Evolutionary conservation across 2,329 filamentous ascomycete genomes (phyloP).

Genomic region (Pyrenophora graminea): DNA sequence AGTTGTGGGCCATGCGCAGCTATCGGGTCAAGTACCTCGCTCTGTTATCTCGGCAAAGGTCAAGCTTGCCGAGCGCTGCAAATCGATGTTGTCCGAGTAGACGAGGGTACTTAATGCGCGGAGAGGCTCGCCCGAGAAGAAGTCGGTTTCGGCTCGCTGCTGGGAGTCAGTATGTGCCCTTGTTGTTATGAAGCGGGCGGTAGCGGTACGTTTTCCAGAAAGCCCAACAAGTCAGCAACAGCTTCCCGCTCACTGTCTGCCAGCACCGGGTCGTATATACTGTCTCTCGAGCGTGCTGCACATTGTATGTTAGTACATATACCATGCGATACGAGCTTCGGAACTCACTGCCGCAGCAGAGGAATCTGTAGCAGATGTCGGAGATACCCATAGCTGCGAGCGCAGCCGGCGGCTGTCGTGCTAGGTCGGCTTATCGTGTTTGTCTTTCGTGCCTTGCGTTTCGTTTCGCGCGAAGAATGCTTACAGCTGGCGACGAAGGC

Average conservation of each 20-base stretch:
- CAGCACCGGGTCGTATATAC: slow-evolving; percentile 64
- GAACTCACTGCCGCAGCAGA: slow-evolving; percentile 46
- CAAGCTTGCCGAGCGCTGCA: slow-evolving; percentile 94
- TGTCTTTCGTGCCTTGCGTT: not conserved
- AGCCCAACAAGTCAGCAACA: slow-evolving; percentile 91
- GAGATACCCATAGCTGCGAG: slow-evolving; percentile 41
- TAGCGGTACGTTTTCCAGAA: slow-evolving; percentile 84
- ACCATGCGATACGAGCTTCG: not conserved
- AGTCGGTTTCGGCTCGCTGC: slow-evolving; percentile 94
- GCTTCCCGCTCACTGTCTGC: slow-evolving; percentile 97
- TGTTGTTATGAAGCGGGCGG: slow-evolving; percentile 7
- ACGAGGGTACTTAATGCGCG: slow-evolving; percentile 93
- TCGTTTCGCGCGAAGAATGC: slow-evolving; percentile 10
- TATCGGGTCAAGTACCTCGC: slow-evolving; percentile 66
- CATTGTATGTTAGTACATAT: slow-evolving; percentile 23
- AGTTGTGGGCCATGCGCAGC: slow-evolving; percentile 13
- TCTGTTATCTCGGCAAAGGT: slow-evolving; percentile 99
- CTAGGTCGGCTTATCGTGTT: slow-evolving; percentile 5
- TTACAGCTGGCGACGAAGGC: slow-evolving; percentile 17
- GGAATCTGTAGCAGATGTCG: slow-evolving; percentile 37
- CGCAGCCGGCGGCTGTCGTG: slow-evolving; percentile 33
- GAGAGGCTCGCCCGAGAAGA: slow-evolving; percentile 94
- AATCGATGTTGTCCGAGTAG: slow-evolving; percentile 97
- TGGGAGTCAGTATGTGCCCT: slow-evolving; percentile 38
- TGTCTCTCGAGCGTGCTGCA: slow-evolving; percentile 53